These are phyloP conservation scores for Rhodotorula sp. DNA, from an alignment of 1,284 basidiomycete genomes.

Conservation along the genomic window DNA sequence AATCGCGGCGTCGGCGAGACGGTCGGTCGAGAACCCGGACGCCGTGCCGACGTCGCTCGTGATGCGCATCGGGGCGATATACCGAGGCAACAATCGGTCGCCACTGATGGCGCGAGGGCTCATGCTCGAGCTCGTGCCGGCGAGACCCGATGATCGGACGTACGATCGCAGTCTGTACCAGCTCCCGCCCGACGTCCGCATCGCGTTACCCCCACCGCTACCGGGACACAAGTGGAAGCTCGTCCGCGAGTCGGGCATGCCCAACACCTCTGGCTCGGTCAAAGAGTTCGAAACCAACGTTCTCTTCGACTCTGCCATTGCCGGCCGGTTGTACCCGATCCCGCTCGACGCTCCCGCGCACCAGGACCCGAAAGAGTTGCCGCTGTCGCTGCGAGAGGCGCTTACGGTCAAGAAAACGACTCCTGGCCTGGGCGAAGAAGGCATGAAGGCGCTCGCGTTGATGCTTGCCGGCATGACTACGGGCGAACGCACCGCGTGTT, in stretches of 20 bases:
- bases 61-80: constrained; percentile 19
- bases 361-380: neutral
- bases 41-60: constrained; percentile 23
- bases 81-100: constrained; percentile 11
- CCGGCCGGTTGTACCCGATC: constrained; percentile 29
- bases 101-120: constrained; percentile 26
- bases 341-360: neutral
- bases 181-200: neutral
- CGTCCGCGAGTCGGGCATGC: constrained; percentile 4
- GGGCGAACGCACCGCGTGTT: neutral
- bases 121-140: constrained; percentile 30
- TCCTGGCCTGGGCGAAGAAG: constrained; percentile 28
- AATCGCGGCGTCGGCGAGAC: neutral
- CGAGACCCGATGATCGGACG: neutral
- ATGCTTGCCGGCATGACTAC: constrained; percentile 16
- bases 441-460: constrained; percentile 20
- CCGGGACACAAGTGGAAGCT: constrained; percentile 30
- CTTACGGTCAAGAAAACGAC: neutral
- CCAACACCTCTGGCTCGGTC: neutral
- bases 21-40: neutral
- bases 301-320: constrained; percentile 15
- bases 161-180: neutral
- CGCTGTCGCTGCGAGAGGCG: neutral
- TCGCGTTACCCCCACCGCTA: constrained; percentile 17
- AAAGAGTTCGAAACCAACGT: constrained; percentile 16